phyloP scores from a whole-genome alignment of 352 stramenopile genomes.

The Pythium biforme region DNA sequence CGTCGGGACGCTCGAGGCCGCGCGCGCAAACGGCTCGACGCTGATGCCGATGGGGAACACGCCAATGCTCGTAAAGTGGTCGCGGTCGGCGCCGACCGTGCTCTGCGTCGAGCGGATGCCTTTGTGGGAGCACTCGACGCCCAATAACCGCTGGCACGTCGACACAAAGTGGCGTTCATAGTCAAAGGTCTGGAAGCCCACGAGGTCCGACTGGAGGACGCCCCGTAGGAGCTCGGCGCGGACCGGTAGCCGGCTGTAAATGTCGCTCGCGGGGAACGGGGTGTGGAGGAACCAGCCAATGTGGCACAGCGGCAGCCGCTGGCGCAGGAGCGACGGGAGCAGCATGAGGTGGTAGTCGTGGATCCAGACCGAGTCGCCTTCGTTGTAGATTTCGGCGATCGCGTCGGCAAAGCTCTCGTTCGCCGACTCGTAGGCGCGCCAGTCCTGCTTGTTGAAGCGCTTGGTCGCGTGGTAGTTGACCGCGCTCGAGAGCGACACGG shows the following conservation, averaged over 20 bases:
- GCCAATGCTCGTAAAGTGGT: conserved; percentile 79
- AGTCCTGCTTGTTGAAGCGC: conserved; percentile 82
- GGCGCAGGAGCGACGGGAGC: conserved; percentile 71
- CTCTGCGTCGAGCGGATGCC: conserved; percentile 51
- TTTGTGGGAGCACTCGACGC: conserved; percentile 72
- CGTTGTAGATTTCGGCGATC: conserved; percentile 73
- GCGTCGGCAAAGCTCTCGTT: conserved; percentile 84
- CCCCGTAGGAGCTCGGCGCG: conserved; percentile 77
- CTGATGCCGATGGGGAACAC: conserved; percentile 88
- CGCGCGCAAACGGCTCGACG: conserved; percentile 77
- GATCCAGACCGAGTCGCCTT: conserved; percentile 87
- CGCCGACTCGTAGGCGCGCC: conserved; percentile 80
- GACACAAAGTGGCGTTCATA: conserved; percentile 85
- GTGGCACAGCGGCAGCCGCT: conserved; percentile 65
- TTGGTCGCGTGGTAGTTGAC: conserved; percentile 56
- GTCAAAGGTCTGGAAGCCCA: conserved; percentile 89
- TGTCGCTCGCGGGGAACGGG: conserved; percentile 82
- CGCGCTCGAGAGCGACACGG: conserved; percentile 39
- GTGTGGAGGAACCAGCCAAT: conserved; percentile 91
- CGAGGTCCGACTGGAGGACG: conserved; percentile 52
- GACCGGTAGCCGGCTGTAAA: conserved; percentile 86
- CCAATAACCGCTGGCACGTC: conserved; percentile 69
- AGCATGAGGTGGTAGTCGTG: conserved; percentile 91
- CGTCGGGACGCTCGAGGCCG: conserved; percentile 44
- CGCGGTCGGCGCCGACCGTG: conserved; percentile 6